phyloP scores from a whole-genome alignment of 2,329 filamentous ascomycete genomes.

The Chrysoporthe deuterocubensis region DNA sequence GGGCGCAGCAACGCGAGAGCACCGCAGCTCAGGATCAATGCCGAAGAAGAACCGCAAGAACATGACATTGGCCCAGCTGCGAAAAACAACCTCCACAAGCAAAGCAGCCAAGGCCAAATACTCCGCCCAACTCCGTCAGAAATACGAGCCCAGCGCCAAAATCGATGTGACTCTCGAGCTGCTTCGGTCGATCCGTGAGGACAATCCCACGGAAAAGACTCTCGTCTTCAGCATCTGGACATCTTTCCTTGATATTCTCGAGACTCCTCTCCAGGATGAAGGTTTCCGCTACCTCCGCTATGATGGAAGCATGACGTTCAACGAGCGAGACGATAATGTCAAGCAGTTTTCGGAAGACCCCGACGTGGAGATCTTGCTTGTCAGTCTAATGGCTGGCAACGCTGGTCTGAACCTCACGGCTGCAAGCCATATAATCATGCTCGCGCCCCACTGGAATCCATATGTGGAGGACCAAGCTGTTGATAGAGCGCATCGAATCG shows the following conservation, averaged over 20 bases:
- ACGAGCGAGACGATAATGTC: slow-evolving; percentile 63
- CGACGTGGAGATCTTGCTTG: slow-evolving; percentile 66
- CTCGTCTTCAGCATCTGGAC: slow-evolving; percentile 41
- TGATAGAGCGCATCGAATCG: slow-evolving; percentile 83
- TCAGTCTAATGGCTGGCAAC: slow-evolving; percentile 78
- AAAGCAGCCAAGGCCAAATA: slow-evolving; percentile 35
- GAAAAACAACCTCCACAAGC: slow-evolving; percentile 33
- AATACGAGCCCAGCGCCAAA: slow-evolving; percentile 39
- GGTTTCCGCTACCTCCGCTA: slow-evolving; percentile 37
- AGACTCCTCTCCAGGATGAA: slow-evolving; percentile 37
- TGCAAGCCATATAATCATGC: slow-evolving; percentile 81
- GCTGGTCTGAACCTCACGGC: slow-evolving; percentile 81
- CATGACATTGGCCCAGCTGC: slow-evolving; percentile 34
- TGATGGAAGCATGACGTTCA: slow-evolving; percentile 37
- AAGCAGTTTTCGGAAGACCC: slow-evolving; percentile 61
- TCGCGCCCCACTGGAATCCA: slow-evolving; percentile 91
- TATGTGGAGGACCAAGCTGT: slow-evolving; percentile 88
- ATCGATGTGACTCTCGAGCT: slow-evolving; percentile 38
- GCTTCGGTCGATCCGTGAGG: slow-evolving; percentile 33
- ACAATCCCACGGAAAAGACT: slow-evolving; percentile 37
- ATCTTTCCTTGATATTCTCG: slow-evolving; percentile 40
- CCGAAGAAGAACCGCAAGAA: slow-evolving; percentile 19
- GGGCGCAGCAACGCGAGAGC: background rate
- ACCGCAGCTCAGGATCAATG: too few relatives aligned
- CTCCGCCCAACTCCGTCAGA: slow-evolving; percentile 33